Base-by-base conservation (phyloP, 163 green algal species). In the Coccomyxa subellipsoidea region DNA sequence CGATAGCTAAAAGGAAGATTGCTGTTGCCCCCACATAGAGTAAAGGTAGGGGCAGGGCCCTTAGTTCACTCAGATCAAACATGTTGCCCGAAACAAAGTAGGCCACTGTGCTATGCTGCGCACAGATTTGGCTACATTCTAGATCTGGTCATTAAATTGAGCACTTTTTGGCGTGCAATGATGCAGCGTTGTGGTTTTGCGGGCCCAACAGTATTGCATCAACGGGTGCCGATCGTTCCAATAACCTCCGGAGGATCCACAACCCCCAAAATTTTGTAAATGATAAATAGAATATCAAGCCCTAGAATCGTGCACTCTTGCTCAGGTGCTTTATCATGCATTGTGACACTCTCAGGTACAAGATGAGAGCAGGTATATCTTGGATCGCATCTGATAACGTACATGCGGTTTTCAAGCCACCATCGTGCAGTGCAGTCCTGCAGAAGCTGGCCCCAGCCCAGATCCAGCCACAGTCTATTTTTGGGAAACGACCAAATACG, bases 11-110 rank as follows among this genome's bases (percentile, higher is more conserved):
- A 32, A 84, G 0, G 2, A 85, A 36, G 12, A 85, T 18, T 5
- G 72, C 76, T 38, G 38, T 47, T 5, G 47, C 77, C 4, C 34
- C 77, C 2, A 53, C 37, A 29, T 81, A 77, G 7, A 90, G 37
- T 12, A 80, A 37, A 7, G 53, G 7, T 15, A 85, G 69, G 6
- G 82, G 83, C 37, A 88, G 35, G n/a, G 66, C 76, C 47, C 66
- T 73, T 18, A 73, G n/a, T 27, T 73, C 66, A 32, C 18, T 23
- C 27, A 73, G 66, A 73, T 73, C 66, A n/a, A 73, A 27, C 47
- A 59, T 73, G 66, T 6, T 4, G 47, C 47, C 66, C 27, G 47
- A 18, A 66, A 18, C 47, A 66, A 29, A 66, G 47, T 12, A 18
- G 47, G 47, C 18, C 47, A 66, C 47, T 29, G 47, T 18, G 12